Evolutionary conservation across 495 filamentous ascomycete species (phyloP).

Genomic region (Aspergillus affinis): DNA sequence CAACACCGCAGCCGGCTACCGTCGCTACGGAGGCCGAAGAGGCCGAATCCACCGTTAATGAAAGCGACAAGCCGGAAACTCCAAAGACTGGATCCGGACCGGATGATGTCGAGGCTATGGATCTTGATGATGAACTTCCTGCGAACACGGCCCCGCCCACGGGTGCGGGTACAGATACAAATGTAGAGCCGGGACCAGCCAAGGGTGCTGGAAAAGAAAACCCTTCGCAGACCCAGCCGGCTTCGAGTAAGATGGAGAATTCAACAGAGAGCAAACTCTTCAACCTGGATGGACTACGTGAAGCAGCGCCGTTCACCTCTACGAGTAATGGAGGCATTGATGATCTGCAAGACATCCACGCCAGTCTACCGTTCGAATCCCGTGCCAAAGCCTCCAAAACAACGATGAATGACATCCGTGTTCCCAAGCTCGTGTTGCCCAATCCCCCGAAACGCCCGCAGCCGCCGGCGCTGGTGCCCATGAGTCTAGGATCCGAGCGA

Average conservation of each 20-base stretch:
- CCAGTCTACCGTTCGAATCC: slow-evolving; percentile 73
- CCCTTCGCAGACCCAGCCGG: slow-evolving; percentile 20
- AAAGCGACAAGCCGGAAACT: slow-evolving; percentile 13
- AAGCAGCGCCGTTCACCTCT: slow-evolving; percentile 63
- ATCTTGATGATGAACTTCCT: slow-evolving; percentile 45
- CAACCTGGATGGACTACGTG: slow-evolving; percentile 63
- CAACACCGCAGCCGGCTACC: slow-evolving; percentile 34
- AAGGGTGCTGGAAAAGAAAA: slow-evolving; percentile 9
- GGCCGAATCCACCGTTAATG: slow-evolving; percentile 31
- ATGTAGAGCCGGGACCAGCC: slow-evolving; percentile 2
- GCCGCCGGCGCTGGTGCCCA: slow-evolving; percentile 25
- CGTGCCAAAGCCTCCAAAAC: slow-evolving; percentile 40
- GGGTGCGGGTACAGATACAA: slow-evolving; percentile 2
- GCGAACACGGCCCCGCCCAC: slow-evolving; percentile 11
- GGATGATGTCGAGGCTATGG: slow-evolving; percentile 46
- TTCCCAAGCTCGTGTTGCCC: slow-evolving; percentile 55
- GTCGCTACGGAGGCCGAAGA: slow-evolving; percentile 48
- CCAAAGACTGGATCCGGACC: slow-evolving; percentile 12
- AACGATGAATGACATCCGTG: slow-evolving; percentile 27
- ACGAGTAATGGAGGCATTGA: slow-evolving; percentile 55
- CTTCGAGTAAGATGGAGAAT: slow-evolving; percentile 42
- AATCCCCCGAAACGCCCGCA: slow-evolving; percentile 58
- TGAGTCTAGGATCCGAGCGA: slow-evolving; percentile 25
- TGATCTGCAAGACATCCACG: slow-evolving; percentile 64
- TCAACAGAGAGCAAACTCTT: slow-evolving; percentile 36